Evolutionary conservation across 179 eudicot genomes (phyloP).

Genomic region (Pouteria campechiana): DNA sequence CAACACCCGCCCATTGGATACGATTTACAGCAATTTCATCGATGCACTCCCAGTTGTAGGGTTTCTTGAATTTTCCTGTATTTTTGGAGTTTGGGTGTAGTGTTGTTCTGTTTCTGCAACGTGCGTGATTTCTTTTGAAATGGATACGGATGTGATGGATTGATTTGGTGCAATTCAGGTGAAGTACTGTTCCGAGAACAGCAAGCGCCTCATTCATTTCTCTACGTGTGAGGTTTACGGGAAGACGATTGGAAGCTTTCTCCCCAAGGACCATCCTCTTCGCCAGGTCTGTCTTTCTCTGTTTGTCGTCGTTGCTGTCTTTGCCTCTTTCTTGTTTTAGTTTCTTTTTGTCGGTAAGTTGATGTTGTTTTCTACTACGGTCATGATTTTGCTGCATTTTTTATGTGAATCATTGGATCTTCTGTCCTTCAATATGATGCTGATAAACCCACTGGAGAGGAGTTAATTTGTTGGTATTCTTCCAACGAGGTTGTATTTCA

Average conservation of each 20-base stretch:
- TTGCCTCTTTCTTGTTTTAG: neutral
- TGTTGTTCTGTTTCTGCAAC: neutral
- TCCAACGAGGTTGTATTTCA: too few species aligned
- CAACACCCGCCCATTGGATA: conserved; percentile 94
- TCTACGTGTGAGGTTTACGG: conserved; percentile 99
- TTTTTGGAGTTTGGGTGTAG: neutral
- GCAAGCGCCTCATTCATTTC: conserved; percentile 95
- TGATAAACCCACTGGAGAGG: too few species aligned
- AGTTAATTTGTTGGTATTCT: too few species aligned
- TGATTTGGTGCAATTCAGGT: conserved; percentile 31
- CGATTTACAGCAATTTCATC: conserved; percentile 95
- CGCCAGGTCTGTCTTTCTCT: conserved; percentile 54
- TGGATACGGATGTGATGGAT: conserved; percentile 10
- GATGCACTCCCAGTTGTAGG: conserved; percentile 98
- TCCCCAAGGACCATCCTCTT: conserved; percentile 86
- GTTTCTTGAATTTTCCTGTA: neutral
- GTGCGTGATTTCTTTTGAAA: neutral
- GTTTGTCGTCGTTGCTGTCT: conserved; percentile 1
- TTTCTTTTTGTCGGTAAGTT: neutral
- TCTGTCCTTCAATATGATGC: too few species aligned
- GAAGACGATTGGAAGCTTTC: conserved; percentile 80
- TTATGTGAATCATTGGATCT: too few species aligned
- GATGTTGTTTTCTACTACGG: too few species aligned
- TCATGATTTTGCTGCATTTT: too few species aligned
- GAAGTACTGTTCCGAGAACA: conserved; percentile 93